Base-by-base conservation (phyloP, 2,329 filamentous ascomycete species). In the Alternaria conjuncta region DNA sequence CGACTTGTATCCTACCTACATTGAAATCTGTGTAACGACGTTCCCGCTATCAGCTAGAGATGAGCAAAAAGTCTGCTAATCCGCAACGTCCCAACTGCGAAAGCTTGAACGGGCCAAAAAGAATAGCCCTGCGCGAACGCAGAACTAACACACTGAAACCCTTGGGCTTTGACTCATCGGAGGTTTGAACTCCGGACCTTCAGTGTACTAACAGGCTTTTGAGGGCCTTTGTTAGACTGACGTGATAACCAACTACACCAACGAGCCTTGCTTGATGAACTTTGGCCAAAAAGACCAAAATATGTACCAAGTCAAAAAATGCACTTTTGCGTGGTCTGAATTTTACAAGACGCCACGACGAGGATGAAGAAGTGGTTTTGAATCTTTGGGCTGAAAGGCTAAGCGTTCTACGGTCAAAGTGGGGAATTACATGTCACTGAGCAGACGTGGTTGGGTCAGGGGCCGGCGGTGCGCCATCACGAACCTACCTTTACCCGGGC, bases 211-310 rank as follows among this genome's bases (percentile, higher is more conserved):
- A 53, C 56, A 25, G 36, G 11, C 32, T 55, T 25, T 44, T 20
- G 15, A 44, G 11, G 12, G 25, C 49, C 9, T 10, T 47, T 82
- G 80, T 82, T 81, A 82, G 79, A 82, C 80, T 81, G 76, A 81
- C 79, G 80, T 82, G 80, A 82, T 82, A 81, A 82, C 80, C 80
- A 81, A 82, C 80, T 82, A 82, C 80, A 82, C 80, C 78, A 80
- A 65, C 74, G 71, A 76, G 69, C 74, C 74, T 30, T 46, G 36
- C 47, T 61, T 54, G 36, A 58, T 62, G 23, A 4, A n/a, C 81
- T 82, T 81, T 81, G 79, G 81, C 79, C 80, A 75, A 81, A 78
- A 80, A 81, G 79, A 81, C 81, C 81, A 81, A 79, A 79, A 81
- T 81, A 80, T 82, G 82, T 80, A 82, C 79, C 77, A 15, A 7